A percentile compares a stretch with the other conserved stretches of the same genome.
These are phyloP conservation scores for Rhypophila decipiens DNA, from an alignment of 495 filamentous ascomycete species.

Conservation along the genomic window DNA sequence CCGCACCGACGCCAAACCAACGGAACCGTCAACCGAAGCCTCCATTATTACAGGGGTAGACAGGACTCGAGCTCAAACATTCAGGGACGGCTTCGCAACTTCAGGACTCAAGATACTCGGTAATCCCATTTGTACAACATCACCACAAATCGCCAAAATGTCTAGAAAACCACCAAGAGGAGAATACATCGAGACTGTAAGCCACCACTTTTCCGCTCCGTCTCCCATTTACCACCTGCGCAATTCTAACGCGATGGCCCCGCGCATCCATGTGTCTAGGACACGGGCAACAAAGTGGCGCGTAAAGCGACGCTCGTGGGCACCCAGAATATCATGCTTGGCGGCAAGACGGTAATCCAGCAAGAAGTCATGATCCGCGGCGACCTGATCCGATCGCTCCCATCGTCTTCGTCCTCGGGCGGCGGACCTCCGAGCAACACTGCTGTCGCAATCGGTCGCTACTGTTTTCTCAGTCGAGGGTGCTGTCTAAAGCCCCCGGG, in stretches of 20 bases:
- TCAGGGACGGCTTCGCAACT: too few species aligned
- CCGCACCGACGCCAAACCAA: too few species aligned
- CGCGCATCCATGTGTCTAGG: too few species aligned
- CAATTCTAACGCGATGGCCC: conserved; percentile 1
- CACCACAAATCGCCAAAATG: conserved; percentile 52
- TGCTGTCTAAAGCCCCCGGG: conserved; percentile 72
- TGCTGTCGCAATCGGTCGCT: conserved; percentile 80
- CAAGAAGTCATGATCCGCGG: conserved; percentile 87
- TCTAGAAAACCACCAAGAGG: conserved; percentile 71
- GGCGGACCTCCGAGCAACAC: conserved; percentile 45
- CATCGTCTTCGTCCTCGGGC: conserved; percentile 28
- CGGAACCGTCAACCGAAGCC: too few species aligned
- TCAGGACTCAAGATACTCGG: too few species aligned
- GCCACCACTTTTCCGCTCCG: conserved; percentile 3
- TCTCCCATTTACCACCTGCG: background rate
- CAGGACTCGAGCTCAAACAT: too few species aligned
- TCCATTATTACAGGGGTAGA: too few species aligned
- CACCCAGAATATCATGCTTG: conserved; percentile 95
- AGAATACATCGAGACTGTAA: conserved; percentile 95
- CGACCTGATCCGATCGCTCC: conserved; percentile 63
- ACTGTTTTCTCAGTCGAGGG: conserved; percentile 73
- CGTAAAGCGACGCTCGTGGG: conserved; percentile 84
- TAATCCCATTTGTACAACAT: too few species aligned
- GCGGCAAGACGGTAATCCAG: conserved; percentile 90
- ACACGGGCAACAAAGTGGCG: conserved; percentile 97